Base-by-base conservation (phyloP, 2,329 filamentous ascomycete genomes). In the Colletotrichum agaves region DNA sequence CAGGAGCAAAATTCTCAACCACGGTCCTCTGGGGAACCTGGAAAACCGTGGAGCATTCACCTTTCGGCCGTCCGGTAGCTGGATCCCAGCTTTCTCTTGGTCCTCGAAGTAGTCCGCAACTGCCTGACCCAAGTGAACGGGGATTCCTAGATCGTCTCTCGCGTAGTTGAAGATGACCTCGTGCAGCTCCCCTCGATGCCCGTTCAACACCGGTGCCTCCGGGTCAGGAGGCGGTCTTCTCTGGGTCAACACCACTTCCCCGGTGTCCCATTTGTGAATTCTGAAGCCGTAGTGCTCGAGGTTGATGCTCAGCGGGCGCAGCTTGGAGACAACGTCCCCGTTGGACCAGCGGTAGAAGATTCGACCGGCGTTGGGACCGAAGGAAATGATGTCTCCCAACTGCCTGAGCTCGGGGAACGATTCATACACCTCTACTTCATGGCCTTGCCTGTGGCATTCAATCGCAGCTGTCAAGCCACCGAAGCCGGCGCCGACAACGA, bases 361-460 rank as follows among this genome's bases (percentile, higher is more conserved):
- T 44, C 87, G 84, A 0, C 87, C 86, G 12, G 82, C 86, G 70
- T 90, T 90, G 53, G 85, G 80, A 2, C 87, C 87, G 69, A 89
- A 89, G 12, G 84, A 86, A 69, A 89, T 90, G 69, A 90, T 88
- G 5, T 50, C 47, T 33, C 47, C 88, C 0, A 90, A 81, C 4
- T 80, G 77, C 71, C 89, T 90, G 61, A 89, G 82, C 61, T 84
- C 82, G 7, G 83, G 78, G 67, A 88, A 89, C 1, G 83, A 81
- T 72, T 89, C 87, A 74, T 88, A 88, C 67, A 90, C 82, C 61
- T 83, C 78, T 17, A 88, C 87, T 12, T 82, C 78, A 73, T 90
- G 88, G 15, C 88, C 88, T 70, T 90, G 86, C 15, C 86, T 83
- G 69, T 86, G 82, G 72, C 87, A 89, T 76, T 90, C 88, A 69